Evolutionary conservation across 2,329 filamentous ascomycete genomes (phyloP).

Genomic region (Paecilomyces fulvus): DNA sequence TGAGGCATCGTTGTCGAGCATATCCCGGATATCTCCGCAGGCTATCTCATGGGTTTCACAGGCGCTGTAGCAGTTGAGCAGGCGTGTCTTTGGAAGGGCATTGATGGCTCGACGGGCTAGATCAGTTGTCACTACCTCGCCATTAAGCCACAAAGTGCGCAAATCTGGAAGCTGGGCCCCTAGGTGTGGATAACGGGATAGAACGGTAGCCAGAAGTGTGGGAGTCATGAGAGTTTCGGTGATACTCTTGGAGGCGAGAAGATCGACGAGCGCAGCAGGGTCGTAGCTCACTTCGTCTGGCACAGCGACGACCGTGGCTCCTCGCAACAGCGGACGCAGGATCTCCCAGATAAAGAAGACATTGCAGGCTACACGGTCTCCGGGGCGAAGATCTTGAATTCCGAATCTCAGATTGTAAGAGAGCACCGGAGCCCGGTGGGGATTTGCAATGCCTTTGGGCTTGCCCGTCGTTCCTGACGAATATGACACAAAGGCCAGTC

Average conservation of each 20-base stretch:
- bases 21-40: slow-evolving; percentile 63
- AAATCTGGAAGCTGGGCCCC: slow-evolving; percentile 56
- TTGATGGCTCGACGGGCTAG: slow-evolving; percentile 60
- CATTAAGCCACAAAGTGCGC: slow-evolving; percentile 69
- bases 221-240: slow-evolving; percentile 81
- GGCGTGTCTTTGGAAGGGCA: slow-evolving; percentile 58
- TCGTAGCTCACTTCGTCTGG: slow-evolving; percentile 73
- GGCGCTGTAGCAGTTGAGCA: slow-evolving; percentile 75
- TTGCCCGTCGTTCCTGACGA: slow-evolving; percentile 69
- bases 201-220: slow-evolving; percentile 65
- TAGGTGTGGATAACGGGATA: slow-evolving; percentile 60
- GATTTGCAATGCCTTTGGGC: slow-evolving; percentile 76
- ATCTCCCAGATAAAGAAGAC: slow-evolving; percentile 87
- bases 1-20: slow-evolving; percentile 54
- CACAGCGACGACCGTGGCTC: slow-evolving; percentile 66
- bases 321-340: slow-evolving; percentile 63
- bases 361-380: slow-evolving; percentile 77
- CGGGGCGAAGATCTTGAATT: slow-evolving; percentile 59
- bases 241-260: slow-evolving; percentile 56
- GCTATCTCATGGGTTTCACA: slow-evolving; percentile 77
- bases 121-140: slow-evolving; percentile 73
- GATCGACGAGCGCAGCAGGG: slow-evolving; percentile 62
- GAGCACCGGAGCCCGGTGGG: slow-evolving; percentile 62
- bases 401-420: slow-evolving; percentile 67
- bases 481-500: slow-evolving; percentile 72